Evolutionary conservation across 139 green algal species (phyloP).

Genomic region (Chlamydomonas sphaeroides): DNA sequence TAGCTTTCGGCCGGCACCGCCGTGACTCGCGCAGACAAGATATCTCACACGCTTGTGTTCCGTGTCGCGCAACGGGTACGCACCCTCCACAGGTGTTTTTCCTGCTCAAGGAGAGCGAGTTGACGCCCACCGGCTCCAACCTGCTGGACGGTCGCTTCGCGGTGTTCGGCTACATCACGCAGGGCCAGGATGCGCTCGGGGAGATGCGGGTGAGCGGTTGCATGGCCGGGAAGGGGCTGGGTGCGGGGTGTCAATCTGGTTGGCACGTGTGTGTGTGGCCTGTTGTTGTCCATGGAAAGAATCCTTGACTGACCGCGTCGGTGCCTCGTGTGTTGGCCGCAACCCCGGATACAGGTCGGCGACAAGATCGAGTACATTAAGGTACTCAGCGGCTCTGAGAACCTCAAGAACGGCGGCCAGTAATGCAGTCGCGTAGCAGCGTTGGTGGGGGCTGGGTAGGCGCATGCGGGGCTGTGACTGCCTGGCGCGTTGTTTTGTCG

Average conservation of each 20-base stretch:
- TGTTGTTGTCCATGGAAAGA: no score
- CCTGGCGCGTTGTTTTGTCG: no score
- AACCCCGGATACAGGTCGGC: constrained; percentile 85
- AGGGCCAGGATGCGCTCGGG: constrained; percentile 70
- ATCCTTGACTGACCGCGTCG: no score
- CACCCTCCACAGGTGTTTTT: constrained; percentile 90
- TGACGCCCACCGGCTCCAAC: constrained; percentile 96
- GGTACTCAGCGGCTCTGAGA: constrained; percentile 77
- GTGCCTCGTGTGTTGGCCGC: no score
- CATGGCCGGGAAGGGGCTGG: neutral
- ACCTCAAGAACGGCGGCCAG: constrained; percentile 67
- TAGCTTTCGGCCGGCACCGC: no score
- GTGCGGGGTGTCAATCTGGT: no score
- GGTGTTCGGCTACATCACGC: constrained; percentile 95
- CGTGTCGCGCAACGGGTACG: no score
- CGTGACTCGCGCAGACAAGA: no score
- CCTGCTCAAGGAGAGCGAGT: constrained; percentile 97
- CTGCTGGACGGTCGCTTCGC: constrained; percentile 97
- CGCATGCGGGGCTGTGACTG: no score
- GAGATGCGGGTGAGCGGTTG: constrained; percentile 58
- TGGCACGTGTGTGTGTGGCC: neutral
- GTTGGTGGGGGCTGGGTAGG: no score
- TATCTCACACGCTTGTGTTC: no score
- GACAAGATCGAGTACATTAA: constrained; percentile 91
- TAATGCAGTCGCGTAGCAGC: neutral